Percentiles rank a stretch among this genome's conserved stretches.
phyloP scores from a whole-genome alignment of 2,329 filamentous ascomycete species.

The Meredithiella fracta region DNA sequence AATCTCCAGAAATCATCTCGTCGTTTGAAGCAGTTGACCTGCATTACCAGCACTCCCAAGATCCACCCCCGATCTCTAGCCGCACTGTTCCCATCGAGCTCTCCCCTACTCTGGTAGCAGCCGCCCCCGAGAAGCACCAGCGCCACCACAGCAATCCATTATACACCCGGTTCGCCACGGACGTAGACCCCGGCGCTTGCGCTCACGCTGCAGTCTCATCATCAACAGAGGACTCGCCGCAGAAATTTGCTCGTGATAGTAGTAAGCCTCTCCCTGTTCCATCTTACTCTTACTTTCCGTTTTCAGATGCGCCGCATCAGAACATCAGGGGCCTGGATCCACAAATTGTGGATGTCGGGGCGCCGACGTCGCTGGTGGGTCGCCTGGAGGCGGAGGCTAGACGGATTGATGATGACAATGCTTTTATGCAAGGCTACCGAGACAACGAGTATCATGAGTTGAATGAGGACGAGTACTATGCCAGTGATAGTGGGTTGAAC shows the following conservation, averaged over 20 bases:
- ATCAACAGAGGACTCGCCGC: neutral
- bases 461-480: neutral
- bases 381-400: neutral
- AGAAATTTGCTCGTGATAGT: neutral
- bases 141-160: neutral
- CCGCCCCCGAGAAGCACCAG: neutral
- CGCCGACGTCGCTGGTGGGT: neutral
- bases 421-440: neutral
- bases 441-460: neutral
- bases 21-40: neutral
- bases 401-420: constrained; percentile 5
- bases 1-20: constrained; percentile 3
- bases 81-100: neutral
- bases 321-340: neutral
- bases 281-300: neutral
- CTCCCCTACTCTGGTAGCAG: neutral
- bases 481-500: neutral
- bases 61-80: neutral
- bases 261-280: constrained; percentile 6
- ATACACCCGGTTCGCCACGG: neutral
- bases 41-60: neutral
- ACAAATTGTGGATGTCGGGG: neutral
- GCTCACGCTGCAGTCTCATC: neutral
- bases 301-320: neutral
- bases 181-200: neutral